These are phyloP conservation scores for Dactylellina sp. DNA, from an alignment of 2,329 filamentous ascomycete genomes.

Conservation along the genomic window DNA sequence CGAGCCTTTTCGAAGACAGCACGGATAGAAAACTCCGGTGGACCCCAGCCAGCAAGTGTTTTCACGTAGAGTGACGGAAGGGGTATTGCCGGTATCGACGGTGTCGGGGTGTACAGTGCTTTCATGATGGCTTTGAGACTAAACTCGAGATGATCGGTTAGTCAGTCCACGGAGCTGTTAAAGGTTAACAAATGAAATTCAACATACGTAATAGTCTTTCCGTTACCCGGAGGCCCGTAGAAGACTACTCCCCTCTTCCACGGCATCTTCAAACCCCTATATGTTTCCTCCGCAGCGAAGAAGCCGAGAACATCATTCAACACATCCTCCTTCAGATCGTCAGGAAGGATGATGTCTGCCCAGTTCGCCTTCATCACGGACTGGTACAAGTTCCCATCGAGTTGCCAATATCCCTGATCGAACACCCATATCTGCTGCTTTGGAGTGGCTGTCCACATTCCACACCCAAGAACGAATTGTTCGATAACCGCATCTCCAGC, in stretches of 20 bases:
- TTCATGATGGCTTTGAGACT: slow-evolving; percentile 76
- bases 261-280: slow-evolving; percentile 72
- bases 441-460: slow-evolving; percentile 37
- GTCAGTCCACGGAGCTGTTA: not conserved
- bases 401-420: slow-evolving; percentile 73
- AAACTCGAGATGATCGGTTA: too few relatives aligned
- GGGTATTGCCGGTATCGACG: slow-evolving; percentile 65
- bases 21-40: slow-evolving; percentile 70
- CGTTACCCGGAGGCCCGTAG: slow-evolving; percentile 74
- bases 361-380: slow-evolving; percentile 71
- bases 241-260: slow-evolving; percentile 79
- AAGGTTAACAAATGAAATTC: not conserved
- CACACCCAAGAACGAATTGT: slow-evolving; percentile 31
- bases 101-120: slow-evolving; percentile 69
- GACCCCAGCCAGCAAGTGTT: slow-evolving; percentile 66
- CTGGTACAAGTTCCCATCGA: slow-evolving; percentile 72
- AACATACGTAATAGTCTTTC: slow-evolving; percentile 73
- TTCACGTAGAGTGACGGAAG: slow-evolving; percentile 71
- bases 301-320: slow-evolving; percentile 75
- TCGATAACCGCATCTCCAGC: slow-evolving; percentile 30
- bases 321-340: slow-evolving; percentile 73
- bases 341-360: slow-evolving; percentile 76
- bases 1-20: slow-evolving; percentile 72
- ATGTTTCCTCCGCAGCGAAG: slow-evolving; percentile 72
- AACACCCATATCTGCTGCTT: slow-evolving; percentile 74